phyloP scores from a whole-genome alignment of 352 stramenopile species.

The Phytophthora lateralis region DNA sequence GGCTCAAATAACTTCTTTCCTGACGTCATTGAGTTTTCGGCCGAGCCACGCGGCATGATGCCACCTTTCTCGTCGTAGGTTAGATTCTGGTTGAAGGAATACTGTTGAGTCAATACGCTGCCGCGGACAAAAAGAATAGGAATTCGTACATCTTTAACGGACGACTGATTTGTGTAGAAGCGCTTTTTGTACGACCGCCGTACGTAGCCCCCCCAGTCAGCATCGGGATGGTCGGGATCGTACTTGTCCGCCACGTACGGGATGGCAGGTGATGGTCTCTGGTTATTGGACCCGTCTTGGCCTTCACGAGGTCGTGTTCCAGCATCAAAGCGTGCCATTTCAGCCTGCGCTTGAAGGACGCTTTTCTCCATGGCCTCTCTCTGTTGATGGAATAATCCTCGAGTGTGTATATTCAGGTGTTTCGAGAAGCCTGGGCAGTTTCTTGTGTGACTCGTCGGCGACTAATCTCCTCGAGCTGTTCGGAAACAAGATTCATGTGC shows the following conservation, averaged over 20 bases:
- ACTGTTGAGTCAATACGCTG: neutral
- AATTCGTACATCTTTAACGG: conserved; percentile 45
- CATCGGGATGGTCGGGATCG: conserved; percentile 73
- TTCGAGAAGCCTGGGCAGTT: conserved; percentile 22
- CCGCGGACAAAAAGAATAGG: neutral
- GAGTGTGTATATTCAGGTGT: neutral
- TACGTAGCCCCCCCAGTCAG: conserved; percentile 76
- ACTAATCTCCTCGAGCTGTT: conserved; percentile 49
- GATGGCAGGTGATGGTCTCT: conserved; percentile 30
- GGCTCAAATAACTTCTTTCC: conserved; percentile 68
- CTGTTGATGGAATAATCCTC: neutral
- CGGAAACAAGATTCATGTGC: conserved; percentile 57
- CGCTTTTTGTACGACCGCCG: conserved; percentile 74
- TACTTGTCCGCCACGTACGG: conserved; percentile 71
- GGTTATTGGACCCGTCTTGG: conserved; percentile 15
- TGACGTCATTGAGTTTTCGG: conserved; percentile 23
- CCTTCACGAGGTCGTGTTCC: conserved; percentile 4
- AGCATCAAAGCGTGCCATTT: conserved; percentile 40
- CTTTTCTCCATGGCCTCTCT: conserved; percentile 48
- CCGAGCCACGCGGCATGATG: conserved; percentile 49
- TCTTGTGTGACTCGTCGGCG: conserved; percentile 34
- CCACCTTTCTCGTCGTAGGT: conserved; percentile 58
- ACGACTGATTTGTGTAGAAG: conserved; percentile 46
- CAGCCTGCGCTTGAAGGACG: conserved; percentile 44
- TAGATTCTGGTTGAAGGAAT: conserved; percentile 41